Evolutionary conservation across 2,329 filamentous ascomycete genomes (phyloP).

Genomic region (Colletotrichum navitas): DNA sequence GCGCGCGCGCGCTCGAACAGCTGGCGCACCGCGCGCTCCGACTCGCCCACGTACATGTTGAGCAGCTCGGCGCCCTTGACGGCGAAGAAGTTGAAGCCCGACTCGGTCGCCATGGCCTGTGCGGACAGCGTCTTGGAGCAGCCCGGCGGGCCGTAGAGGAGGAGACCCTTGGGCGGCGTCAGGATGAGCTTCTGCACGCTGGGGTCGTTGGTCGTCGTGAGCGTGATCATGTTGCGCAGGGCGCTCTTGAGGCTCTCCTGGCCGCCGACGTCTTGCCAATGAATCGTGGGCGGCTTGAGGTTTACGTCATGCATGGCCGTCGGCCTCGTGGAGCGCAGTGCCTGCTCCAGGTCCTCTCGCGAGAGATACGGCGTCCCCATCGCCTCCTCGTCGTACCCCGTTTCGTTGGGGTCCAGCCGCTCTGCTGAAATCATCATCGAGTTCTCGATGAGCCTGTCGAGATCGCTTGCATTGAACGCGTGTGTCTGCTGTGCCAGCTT

Average conservation of each 20-base stretch:
- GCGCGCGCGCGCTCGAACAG: conserved; percentile 87
- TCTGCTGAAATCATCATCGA: conserved; percentile 50
- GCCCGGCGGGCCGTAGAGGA: conserved; percentile 92
- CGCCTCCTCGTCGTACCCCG: conserved; percentile 42
- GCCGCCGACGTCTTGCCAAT: conserved; percentile 90
- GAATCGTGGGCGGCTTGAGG: conserved; percentile 86
- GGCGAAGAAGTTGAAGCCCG: conserved; percentile 91
- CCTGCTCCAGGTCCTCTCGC: conserved; percentile 70
- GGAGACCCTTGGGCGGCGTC: conserved; percentile 81
- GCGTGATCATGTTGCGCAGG: conserved; percentile 64
- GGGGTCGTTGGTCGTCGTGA: conserved; percentile 51
- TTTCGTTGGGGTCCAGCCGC: conserved; percentile 47
- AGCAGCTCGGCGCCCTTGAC: conserved; percentile 94
- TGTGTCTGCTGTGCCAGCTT: conserved; percentile 82
- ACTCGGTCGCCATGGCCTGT: conserved; percentile 91
- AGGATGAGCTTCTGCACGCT: conserved; percentile 54
- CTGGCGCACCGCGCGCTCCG: conserved; percentile 85
- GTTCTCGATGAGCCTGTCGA: conserved; percentile 70
- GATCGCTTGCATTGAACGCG: conserved; percentile 85
- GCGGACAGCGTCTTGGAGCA: conserved; percentile 96
- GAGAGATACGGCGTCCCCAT: conserved; percentile 48
- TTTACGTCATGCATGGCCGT: conserved; percentile 92
- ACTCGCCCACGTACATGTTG: conserved; percentile 97
- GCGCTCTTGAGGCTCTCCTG: conserved; percentile 79
- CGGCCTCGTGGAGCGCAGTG: conserved; percentile 78